A percentile compares a stretch with the other conserved stretches of the same genome.
phyloP scores from a whole-genome alignment of 805 yeast genomes.

The Blastobotrys chiropterorum region DNA sequence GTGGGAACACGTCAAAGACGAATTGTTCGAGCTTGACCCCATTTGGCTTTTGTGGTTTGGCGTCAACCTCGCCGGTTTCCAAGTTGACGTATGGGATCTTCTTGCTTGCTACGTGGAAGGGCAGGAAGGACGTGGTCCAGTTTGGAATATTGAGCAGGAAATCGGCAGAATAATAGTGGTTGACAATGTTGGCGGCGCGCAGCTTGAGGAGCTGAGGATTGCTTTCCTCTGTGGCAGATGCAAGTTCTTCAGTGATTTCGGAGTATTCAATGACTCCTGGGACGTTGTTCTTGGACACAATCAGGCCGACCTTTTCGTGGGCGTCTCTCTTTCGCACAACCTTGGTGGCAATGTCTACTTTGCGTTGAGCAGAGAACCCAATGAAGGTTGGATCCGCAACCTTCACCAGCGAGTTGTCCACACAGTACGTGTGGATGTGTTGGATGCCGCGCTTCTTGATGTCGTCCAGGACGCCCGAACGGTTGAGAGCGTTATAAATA shows the following conservation, averaged over 20 bases:
- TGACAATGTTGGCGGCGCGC: slow-evolving; percentile 95
- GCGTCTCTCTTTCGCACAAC: slow-evolving; percentile 92
- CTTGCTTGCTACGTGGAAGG: slow-evolving; percentile 93
- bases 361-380: slow-evolving; percentile 70
- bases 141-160: slow-evolving; percentile 54
- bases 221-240: slow-evolving; percentile 54
- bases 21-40: slow-evolving; percentile 96
- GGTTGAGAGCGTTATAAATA: slow-evolving; percentile 72
- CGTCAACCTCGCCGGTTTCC: slow-evolving; percentile 37
- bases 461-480: slow-evolving; percentile 61
- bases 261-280: slow-evolving; percentile 96
- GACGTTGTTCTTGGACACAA: slow-evolving; percentile 50
- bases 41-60: slow-evolving; percentile 68
- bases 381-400: slow-evolving; percentile 89
- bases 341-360: slow-evolving; percentile 78
- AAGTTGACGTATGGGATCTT: slow-evolving; percentile 63
- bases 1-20: slow-evolving; percentile 91
- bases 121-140: slow-evolving; percentile 55
- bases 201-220: slow-evolving; percentile 49
- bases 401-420: slow-evolving; percentile 85
- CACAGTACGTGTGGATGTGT: slow-evolving; percentile 95
- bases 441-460: slow-evolving; percentile 61
- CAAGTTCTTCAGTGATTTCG: slow-evolving; percentile 73
- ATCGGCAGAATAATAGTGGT: slow-evolving; percentile 88
- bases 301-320: slow-evolving; percentile 83